These are phyloP conservation scores for Candida frijolesensis DNA, from an alignment of 1,139 yeast genomes.

Conservation along the genomic window DNA sequence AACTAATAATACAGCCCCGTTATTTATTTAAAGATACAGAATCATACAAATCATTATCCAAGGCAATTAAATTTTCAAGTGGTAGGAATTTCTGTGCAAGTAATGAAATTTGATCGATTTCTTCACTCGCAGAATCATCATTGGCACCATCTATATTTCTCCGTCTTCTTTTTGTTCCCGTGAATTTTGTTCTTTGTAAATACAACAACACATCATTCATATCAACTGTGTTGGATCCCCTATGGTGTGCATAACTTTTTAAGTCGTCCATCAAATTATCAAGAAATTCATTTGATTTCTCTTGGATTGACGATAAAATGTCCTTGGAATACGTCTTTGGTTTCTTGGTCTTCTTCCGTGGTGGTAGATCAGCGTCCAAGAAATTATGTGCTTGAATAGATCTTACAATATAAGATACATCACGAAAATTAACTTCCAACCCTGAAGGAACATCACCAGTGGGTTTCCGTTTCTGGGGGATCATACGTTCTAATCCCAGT, in stretches of 20 bases:
- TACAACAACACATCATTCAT: constrained; percentile 39
- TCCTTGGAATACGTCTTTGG: constrained; percentile 4
- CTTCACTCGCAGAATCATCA: constrained; percentile 12
- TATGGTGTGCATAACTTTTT: constrained; percentile 35
- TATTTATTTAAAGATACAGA: constrained; percentile 2
- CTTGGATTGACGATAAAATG: constrained; percentile 17
- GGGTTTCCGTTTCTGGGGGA: not conserved
- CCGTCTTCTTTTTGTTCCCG: constrained; percentile 15
- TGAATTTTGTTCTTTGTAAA: constrained; percentile 35
- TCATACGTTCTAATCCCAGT: not conserved
- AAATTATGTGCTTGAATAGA: constrained; percentile 7
- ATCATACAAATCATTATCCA: constrained; percentile 34
- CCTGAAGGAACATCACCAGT: not conserved
- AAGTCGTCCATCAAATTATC: constrained; percentile 36
- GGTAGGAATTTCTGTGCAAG: constrained; percentile 42
- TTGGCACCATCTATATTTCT: no score
- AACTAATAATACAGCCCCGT: no score
- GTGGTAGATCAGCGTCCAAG: not conserved
- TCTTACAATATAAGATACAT: constrained; percentile 8
- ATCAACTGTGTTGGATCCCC: constrained; percentile 29
- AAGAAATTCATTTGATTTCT: constrained; percentile 33
- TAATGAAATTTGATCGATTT: constrained; percentile 28
- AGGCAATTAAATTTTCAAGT: constrained; percentile 35
- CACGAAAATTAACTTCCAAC: constrained; percentile 3
- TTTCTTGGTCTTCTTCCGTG: constrained; percentile 2